Evolutionary conservation across 2,329 filamentous ascomycete genomes (phyloP).

Genomic region (Botrytis cinerea): DNA sequence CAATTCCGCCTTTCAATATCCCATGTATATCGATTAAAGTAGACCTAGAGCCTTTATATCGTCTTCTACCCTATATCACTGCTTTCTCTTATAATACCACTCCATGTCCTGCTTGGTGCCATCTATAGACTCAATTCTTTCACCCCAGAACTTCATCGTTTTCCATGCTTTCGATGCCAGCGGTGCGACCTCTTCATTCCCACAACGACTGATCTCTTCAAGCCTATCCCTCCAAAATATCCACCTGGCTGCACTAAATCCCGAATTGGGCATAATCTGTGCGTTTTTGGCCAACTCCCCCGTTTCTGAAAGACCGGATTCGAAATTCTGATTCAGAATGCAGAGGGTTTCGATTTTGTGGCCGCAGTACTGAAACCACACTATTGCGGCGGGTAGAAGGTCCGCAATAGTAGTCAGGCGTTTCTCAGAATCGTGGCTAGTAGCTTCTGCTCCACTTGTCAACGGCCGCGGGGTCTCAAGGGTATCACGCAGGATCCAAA

Average conservation of each 20-base stretch:
- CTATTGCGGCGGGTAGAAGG: background rate
- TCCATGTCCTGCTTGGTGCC: background rate
- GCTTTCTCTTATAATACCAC: background rate
- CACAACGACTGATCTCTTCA: background rate
- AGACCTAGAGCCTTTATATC: background rate
- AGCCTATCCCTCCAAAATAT: background rate
- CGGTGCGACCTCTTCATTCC: background rate
- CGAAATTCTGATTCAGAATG: background rate
- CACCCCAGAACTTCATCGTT: background rate
- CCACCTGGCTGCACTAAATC: background rate
- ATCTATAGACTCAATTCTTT: background rate
- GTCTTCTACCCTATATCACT: background rate
- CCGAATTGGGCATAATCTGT: background rate
- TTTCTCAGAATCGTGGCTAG: background rate
- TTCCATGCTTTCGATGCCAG: background rate
- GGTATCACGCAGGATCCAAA: background rate
- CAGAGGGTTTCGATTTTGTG: background rate
- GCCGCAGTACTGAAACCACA: background rate
- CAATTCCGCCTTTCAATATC: background rate
- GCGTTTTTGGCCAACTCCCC: background rate
- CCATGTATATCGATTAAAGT: background rate
- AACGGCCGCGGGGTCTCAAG: background rate
- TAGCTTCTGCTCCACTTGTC: background rate
- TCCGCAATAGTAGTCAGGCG: fast-evolving
- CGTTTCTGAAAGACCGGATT: background rate